Evolutionary conservation across 2,329 filamentous ascomycete genomes (phyloP).

Genomic region (Coniella vitis): DNA sequence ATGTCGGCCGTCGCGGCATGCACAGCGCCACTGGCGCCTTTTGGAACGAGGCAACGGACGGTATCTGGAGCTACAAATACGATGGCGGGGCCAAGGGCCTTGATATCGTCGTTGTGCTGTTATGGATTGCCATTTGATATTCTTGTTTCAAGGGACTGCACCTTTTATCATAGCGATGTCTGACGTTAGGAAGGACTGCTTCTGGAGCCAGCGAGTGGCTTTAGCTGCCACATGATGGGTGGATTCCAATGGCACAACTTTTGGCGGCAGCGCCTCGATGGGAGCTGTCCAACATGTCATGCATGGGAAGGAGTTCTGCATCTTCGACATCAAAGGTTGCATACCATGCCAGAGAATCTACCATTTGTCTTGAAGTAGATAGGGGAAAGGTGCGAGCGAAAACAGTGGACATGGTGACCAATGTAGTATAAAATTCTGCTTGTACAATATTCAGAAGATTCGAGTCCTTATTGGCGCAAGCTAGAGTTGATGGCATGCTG

Average conservation of each 20-base stretch:
- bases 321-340: background rate
- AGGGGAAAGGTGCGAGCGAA: background rate
- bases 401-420: background rate
- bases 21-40: slow-evolving; percentile 79
- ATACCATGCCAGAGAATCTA: background rate
- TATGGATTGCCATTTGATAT: slow-evolving; percentile 66
- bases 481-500: too few species aligned
- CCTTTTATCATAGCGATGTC: background rate
- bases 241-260: background rate
- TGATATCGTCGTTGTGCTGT: slow-evolving; percentile 64
- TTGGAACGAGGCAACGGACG: slow-evolving; percentile 87
- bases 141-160: background rate
- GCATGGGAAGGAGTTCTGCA: slow-evolving; percentile 5
- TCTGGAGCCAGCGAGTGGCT: background rate
- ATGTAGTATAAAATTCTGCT: background rate
- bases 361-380: background rate
- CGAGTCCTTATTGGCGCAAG: too few species aligned
- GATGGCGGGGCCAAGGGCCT: slow-evolving; percentile 62
- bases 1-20: slow-evolving; percentile 82
- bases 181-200: background rate
- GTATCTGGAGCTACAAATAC: slow-evolving; percentile 86
- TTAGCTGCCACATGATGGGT: background rate
- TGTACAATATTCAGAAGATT: background rate
- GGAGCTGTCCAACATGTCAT: background rate
- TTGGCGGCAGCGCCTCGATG: background rate